phyloP scores from a whole-genome alignment of 495 filamentous ascomycete species.

The Jackrogersella minutella region DNA sequence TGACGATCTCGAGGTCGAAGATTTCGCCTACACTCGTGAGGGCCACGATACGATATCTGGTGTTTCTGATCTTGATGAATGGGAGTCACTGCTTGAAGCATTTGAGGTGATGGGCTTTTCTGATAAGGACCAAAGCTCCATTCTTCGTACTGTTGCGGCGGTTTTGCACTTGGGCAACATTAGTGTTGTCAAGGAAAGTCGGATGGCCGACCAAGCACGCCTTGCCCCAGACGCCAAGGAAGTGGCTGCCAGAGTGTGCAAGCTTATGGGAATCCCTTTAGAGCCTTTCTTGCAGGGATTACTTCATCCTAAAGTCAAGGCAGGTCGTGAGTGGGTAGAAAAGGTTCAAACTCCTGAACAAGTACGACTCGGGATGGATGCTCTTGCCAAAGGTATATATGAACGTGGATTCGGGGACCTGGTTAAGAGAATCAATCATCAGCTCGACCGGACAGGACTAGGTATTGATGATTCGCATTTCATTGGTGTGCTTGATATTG shows the following conservation, averaged over 20 bases:
- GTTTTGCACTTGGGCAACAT: slow-evolving; percentile 96
- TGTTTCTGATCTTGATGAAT: slow-evolving; percentile 91
- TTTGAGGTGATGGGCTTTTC: slow-evolving; percentile 95
- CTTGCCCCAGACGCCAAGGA: slow-evolving; percentile 74
- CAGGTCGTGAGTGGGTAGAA: slow-evolving; percentile 96
- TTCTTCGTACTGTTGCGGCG: slow-evolving; percentile 86
- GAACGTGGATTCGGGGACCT: slow-evolving; percentile 94
- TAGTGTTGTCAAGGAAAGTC: slow-evolving; percentile 83
- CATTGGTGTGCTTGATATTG: slow-evolving; percentile 98
- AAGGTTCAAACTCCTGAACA: slow-evolving; percentile 98
- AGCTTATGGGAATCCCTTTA: slow-evolving; percentile 80
- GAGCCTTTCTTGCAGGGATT: slow-evolving; percentile 89
- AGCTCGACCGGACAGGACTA: slow-evolving; percentile 81
- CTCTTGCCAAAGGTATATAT: slow-evolving; percentile 95
- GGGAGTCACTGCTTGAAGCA: slow-evolving; percentile 87
- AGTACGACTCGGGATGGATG: slow-evolving; percentile 87
- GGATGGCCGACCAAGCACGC: slow-evolving; percentile 88
- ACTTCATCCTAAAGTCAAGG: slow-evolving; percentile 91
- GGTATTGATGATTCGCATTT: slow-evolving; percentile 88
- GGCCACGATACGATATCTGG: slow-evolving; percentile 91
- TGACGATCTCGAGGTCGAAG: slow-evolving; percentile 73
- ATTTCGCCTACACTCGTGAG: slow-evolving; percentile 89
- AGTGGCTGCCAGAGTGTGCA: slow-evolving; percentile 79
- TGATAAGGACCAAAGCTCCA: slow-evolving; percentile 80
- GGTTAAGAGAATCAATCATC: slow-evolving; percentile 88